Evolutionary conservation across 23 red algal species (phyloP).

Genomic region (Gracilaria caudata): DNA sequence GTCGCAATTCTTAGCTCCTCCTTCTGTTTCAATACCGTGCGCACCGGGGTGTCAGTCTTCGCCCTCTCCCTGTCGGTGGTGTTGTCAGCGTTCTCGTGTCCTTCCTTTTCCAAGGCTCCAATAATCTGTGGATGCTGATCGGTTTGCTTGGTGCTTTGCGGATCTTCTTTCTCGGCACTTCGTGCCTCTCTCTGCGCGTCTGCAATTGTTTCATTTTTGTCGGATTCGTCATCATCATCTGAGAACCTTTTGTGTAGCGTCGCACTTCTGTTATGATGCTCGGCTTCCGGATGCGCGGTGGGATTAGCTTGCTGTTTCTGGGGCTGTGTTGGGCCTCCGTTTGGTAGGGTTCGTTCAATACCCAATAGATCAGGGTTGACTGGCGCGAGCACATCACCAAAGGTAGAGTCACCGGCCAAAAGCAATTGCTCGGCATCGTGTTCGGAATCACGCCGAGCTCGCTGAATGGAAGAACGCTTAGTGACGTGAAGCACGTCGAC

Average conservation of each 20-base stretch:
- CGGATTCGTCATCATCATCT: background rate
- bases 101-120: background rate
- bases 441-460: background rate
- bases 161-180: background rate
- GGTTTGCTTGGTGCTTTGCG: background rate
- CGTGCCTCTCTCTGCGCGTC: background rate
- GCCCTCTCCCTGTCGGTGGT: background rate
- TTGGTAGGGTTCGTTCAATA: background rate
- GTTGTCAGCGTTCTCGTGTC: background rate
- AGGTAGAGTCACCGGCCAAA: background rate
- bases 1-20: background rate
- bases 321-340: background rate
- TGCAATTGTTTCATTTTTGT: background rate
- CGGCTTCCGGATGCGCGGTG: background rate
- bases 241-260: background rate
- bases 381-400: background rate
- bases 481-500: slow-evolving; percentile 18
- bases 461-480: background rate
- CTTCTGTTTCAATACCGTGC: background rate
- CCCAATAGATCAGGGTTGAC: background rate
- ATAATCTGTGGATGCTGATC: background rate
- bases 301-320: background rate
- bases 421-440: background rate
- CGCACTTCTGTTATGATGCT: background rate
- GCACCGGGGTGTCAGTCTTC: background rate